Base-by-base conservation (phyloP, 2,329 filamentous ascomycete genomes). In the Lasiodiplodia theobromae region DNA sequence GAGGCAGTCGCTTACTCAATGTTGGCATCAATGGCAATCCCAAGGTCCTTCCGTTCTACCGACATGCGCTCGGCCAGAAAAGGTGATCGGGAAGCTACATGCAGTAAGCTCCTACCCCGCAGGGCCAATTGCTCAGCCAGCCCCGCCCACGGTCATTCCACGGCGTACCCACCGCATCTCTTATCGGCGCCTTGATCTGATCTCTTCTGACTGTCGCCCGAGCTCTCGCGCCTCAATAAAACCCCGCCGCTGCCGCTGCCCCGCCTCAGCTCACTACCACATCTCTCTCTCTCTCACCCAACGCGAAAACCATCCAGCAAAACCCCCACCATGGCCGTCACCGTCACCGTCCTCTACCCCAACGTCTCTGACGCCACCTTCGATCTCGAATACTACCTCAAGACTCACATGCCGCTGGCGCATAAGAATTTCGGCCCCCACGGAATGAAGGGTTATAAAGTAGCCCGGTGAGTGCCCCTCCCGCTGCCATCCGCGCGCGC, bases 331-430 rank as follows among this genome's bases (percentile, higher is more conserved):
- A 67, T 63, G 64, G 66, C 71, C 65, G 72, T 74, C 62, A 73
- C 71, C 68, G 69, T 73, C 64, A 76, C 74, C 60, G 28, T 68
- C 52, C 66, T 68, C 23, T 66, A 70, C 54, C 68, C 69, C 31
- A 60, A 44, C 25, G 68, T 62, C 54, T 51, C 56, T 64, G 77
- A 77, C 51, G 72, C 73, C 67, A 76, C 74, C 31, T 80, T 80
- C 76, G 72, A 80, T 71, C 77, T 80, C 72, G 76, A 78, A 70
- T 80, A 81, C 70, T 80, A 81, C 75, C 73, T 78, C 68, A 70
- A 70, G 56, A 76, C 75, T 16, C 78, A 81, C 74, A 80, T 80
- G 78, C 78, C 78, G 1, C 69, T 81, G 56, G 79, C 78, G 10
- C 67, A 73, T 60, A 69, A 76, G 66, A 71, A 75, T 37, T 79